Evolutionary conservation across 2,329 filamentous ascomycete species (phyloP).

Genomic region (Penicillium sp.): DNA sequence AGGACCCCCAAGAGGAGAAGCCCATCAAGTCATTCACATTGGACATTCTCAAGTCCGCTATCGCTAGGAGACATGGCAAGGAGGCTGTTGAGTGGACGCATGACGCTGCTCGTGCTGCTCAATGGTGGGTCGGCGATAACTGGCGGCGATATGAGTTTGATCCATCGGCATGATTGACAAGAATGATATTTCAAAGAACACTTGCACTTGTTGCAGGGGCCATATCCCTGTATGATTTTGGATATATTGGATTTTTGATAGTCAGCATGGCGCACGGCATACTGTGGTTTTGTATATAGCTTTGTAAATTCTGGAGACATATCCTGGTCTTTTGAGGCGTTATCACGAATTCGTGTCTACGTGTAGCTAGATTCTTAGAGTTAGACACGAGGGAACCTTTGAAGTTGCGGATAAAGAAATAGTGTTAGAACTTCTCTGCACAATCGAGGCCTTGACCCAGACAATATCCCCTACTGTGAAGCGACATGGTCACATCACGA

Average conservation of each 20-base stretch:
- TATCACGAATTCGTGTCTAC: no score
- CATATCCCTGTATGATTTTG: constrained; percentile 8
- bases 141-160: constrained; percentile 18
- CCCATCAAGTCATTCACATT: constrained; percentile 33
- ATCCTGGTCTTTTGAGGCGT: no score
- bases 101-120: constrained; percentile 34
- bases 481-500: no score
- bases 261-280: constrained; percentile 15
- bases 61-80: constrained; percentile 28
- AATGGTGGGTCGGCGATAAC: constrained; percentile 42
- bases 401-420: no score
- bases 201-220: not conserved
- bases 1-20: constrained; percentile 34
- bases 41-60: constrained; percentile 22
- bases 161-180: constrained; percentile 1
- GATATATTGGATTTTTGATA: constrained; percentile 1
- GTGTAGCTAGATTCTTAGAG: no score
- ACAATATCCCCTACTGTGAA: no score
- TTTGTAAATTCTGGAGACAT: constrained; percentile 2
- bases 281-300: constrained; percentile 7
- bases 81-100: constrained; percentile 34
- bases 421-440: no score
- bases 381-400: no score
- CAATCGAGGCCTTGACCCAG: no score
- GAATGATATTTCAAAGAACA: not conserved